These are phyloP conservation scores for Trametes maxima DNA, from an alignment of 768 basidiomycete genomes.

Conservation along the genomic window DNA sequence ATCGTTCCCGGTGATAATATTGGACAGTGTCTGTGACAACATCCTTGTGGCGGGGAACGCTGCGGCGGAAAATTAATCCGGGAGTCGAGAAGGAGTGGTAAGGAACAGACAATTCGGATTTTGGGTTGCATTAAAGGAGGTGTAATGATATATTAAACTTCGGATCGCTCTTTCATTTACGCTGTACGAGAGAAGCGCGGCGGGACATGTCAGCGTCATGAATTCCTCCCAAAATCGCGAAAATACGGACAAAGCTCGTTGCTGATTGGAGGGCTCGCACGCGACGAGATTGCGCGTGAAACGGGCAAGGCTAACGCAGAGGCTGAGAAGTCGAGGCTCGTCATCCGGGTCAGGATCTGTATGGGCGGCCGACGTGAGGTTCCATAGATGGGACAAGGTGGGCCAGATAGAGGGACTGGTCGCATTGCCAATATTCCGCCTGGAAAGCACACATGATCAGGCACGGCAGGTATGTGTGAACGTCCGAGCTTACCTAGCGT, in stretches of 20 bases:
- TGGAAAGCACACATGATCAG: slow-evolving; percentile 24
- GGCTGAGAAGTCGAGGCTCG: slow-evolving; percentile 32
- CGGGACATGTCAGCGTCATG: background rate
- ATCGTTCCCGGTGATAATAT: slow-evolving; percentile 78
- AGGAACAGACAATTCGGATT: slow-evolving; percentile 51
- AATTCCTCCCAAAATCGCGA: background rate
- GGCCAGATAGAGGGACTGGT: slow-evolving; percentile 55
- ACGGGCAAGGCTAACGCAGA: slow-evolving; percentile 50
- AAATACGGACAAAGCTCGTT: slow-evolving; percentile 68
- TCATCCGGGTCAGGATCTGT: slow-evolving; percentile 50
- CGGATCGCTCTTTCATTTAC: slow-evolving; percentile 73
- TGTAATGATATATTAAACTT: slow-evolving; percentile 67
- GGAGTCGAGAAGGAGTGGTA: background rate
- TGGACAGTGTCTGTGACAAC: slow-evolving; percentile 78
- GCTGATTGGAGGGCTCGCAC: slow-evolving; percentile 72
- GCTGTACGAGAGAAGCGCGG: slow-evolving; percentile 39
- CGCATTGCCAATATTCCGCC: slow-evolving; percentile 38
- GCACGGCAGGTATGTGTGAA: background rate
- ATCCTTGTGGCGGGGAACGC: slow-evolving; percentile 66
- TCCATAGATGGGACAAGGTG: slow-evolving; percentile 59
- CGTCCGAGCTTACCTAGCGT: slow-evolving; percentile 33
- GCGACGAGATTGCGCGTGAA: slow-evolving; percentile 87
- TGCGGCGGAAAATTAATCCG: slow-evolving; percentile 34
- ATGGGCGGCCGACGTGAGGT: slow-evolving; percentile 26
- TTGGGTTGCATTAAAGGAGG: slow-evolving; percentile 73